Evolutionary conservation across 2,329 filamentous ascomycete species (phyloP).

Genomic region (Colletotrichum orchidophilum): DNA sequence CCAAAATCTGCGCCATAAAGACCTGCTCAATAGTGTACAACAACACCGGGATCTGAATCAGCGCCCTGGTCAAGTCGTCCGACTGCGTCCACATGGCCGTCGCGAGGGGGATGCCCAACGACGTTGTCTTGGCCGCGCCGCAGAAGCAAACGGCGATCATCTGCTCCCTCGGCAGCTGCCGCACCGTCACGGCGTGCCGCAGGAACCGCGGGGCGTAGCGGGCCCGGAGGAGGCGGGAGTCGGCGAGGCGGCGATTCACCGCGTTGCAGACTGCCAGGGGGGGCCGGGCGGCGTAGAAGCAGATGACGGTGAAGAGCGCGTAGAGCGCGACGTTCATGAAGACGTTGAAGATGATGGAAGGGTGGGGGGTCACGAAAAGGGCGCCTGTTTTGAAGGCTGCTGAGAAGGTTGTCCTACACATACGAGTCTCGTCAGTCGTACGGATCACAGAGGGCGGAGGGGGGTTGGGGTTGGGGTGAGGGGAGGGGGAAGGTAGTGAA

Average conservation of each 20-base stretch:
- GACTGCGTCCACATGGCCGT: constrained; percentile 73
- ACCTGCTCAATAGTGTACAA: constrained; percentile 69
- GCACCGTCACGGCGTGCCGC: constrained; percentile 51
- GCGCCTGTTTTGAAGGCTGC: constrained; percentile 71
- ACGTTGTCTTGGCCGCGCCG: constrained; percentile 77
- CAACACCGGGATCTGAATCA: constrained; percentile 71
- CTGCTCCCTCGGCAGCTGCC: constrained; percentile 67
- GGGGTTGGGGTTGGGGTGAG: too few relatives aligned
- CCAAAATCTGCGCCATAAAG: constrained; percentile 55
- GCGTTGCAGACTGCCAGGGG: constrained; percentile 44
- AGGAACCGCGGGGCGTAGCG: constrained; percentile 37
- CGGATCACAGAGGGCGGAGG: too few relatives aligned
- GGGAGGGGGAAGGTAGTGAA: too few relatives aligned
- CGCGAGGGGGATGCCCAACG: constrained; percentile 73
- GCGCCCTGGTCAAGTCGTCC: constrained; percentile 62
- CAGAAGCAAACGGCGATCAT: constrained; percentile 79
- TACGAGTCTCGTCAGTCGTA: background rate
- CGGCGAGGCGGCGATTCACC: constrained; percentile 46
- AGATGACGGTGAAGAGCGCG: constrained; percentile 69
- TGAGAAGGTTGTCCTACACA: constrained; percentile 73
- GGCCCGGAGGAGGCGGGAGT: constrained; percentile 39
- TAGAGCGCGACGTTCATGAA: constrained; percentile 74
- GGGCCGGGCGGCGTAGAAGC: constrained; percentile 60
- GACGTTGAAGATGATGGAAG: constrained; percentile 72
- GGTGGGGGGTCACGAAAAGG: constrained; percentile 64